phyloP scores from a whole-genome alignment of 441 rosid genomes.

The Pelargonium cotyledonis region DNA sequence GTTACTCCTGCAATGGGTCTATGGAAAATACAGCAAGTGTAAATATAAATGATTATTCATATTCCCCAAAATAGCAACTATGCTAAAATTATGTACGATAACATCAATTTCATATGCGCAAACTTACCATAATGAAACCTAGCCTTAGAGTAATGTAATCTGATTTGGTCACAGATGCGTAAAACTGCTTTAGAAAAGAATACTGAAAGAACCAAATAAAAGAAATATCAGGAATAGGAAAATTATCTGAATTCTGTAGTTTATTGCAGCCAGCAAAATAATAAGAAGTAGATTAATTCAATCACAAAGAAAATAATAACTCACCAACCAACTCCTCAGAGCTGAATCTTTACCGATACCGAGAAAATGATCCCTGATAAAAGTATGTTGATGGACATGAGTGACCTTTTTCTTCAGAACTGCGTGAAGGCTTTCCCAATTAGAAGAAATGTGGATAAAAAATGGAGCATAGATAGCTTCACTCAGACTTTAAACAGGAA shows the following conservation, averaged over 20 bases:
- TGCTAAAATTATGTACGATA: neutral
- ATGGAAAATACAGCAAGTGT: constrained; percentile 8
- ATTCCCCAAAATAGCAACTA: neutral
- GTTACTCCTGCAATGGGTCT: constrained; percentile 75
- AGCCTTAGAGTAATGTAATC: constrained; percentile 73
- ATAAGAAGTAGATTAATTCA: neutral
- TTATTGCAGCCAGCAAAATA: no score
- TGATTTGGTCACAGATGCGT: constrained; percentile 61
- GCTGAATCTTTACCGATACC: constrained; percentile 51
- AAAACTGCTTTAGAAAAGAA: constrained; percentile 79
- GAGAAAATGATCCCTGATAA: constrained; percentile 50
- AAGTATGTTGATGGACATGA: constrained; percentile 46
- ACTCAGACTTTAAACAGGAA: neutral
- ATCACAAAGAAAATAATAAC: neutral
- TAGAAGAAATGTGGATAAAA: neutral
- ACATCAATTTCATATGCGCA: neutral
- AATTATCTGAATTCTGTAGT: neutral
- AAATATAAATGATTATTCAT: neutral
- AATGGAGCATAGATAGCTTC: neutral
- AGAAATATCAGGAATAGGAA: neutral
- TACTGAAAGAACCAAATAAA: constrained; percentile 36
- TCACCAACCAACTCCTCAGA: constrained; percentile 56
- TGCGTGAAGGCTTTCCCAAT: constrained; percentile 24
- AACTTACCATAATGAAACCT: constrained; percentile 71
- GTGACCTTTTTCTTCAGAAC: constrained; percentile 43